Evolutionary conservation across 2,329 filamentous ascomycete genomes (phyloP).

Genomic region (Lachnellula subtilissima): DNA sequence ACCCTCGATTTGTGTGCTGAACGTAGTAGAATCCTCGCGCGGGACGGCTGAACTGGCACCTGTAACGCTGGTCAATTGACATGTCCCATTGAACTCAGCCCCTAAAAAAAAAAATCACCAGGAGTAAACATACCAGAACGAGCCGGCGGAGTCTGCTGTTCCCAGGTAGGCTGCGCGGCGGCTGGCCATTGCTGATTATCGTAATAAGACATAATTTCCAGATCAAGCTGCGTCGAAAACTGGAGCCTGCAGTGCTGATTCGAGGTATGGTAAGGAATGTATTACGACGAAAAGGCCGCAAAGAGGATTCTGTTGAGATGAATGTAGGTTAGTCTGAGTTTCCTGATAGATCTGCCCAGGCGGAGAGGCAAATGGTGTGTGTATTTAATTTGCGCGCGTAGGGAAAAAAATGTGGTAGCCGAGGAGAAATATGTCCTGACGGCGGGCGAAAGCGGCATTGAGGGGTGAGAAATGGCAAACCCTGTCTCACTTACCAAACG

Average conservation of each 20-base stretch:
- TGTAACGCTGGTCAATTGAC: conserved; percentile 36
- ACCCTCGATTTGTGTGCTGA: conserved; percentile 87
- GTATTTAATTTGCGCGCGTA: conserved; percentile 8
- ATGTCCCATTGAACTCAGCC: conserved; percentile 1
- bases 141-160: conserved; percentile 66
- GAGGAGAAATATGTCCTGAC: conserved; percentile 21
- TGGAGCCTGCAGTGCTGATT: conserved; percentile 29
- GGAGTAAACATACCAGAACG: conserved; percentile 56
- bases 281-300: conserved; percentile 27
- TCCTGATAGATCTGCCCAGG: background rate
- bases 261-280: conserved; percentile 30
- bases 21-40: conserved; percentile 71
- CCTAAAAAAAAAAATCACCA: background rate
- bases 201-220: conserved; percentile 60
- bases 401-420: conserved; percentile 14
- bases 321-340: background rate
- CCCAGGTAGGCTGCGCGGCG: conserved; percentile 62
- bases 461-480: conserved; percentile 6
- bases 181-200: conserved; percentile 62
- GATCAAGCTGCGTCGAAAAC: conserved; percentile 30
- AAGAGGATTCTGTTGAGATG: conserved; percentile 16
- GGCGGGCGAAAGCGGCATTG: conserved; percentile 14
- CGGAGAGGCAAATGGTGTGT: background rate
- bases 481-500: conserved; percentile 23
- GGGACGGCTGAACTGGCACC: conserved; percentile 71